Evolutionary conservation across 306 rosid genomes (phyloP).

Genomic region (Arachis stenosperma): DNA sequence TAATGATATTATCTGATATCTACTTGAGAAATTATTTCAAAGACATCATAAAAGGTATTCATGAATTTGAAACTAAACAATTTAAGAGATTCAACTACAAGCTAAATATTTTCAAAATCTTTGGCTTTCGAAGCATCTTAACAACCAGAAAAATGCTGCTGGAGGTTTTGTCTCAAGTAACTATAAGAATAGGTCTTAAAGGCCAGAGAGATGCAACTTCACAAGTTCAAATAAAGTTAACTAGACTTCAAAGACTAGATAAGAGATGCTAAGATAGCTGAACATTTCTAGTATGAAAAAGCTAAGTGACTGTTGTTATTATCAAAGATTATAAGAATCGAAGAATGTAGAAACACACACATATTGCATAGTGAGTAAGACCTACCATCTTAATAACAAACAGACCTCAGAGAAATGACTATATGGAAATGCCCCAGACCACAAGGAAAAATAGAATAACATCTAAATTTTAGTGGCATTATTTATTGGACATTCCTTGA

Average conservation of each 20-base stretch:
- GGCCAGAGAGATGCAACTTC: neutral
- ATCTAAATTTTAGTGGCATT: neutral
- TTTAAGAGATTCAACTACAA: slow-evolving; percentile 11
- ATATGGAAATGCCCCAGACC: slow-evolving; percentile 6
- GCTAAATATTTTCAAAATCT: neutral
- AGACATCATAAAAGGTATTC: slow-evolving; percentile 5
- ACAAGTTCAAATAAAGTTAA: neutral
- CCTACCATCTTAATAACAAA: neutral
- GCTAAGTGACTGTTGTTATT: neutral
- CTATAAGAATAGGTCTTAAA: slow-evolving; percentile 16
- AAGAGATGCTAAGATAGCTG: neutral
- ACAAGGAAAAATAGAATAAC: neutral
- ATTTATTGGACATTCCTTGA: neutral
- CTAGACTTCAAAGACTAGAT: neutral
- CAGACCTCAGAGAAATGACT: slow-evolving; percentile 8
- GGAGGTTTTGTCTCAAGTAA: slow-evolving; percentile 2
- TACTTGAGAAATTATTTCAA: slow-evolving; percentile 19
- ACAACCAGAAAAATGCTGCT: neutral
- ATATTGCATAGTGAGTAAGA: slow-evolving; percentile 1
- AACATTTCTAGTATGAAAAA: neutral
- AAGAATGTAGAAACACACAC: neutral
- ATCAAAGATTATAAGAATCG: neutral
- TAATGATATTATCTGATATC: neutral
- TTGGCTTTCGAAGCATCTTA: slow-evolving; percentile 9
- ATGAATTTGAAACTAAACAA: slow-evolving; percentile 1